Evolutionary conservation across 2,329 filamentous ascomycete species (phyloP), one percentile per base, ranked within the genome.

Genomic region (Triangularia verruculosa): DNA sequence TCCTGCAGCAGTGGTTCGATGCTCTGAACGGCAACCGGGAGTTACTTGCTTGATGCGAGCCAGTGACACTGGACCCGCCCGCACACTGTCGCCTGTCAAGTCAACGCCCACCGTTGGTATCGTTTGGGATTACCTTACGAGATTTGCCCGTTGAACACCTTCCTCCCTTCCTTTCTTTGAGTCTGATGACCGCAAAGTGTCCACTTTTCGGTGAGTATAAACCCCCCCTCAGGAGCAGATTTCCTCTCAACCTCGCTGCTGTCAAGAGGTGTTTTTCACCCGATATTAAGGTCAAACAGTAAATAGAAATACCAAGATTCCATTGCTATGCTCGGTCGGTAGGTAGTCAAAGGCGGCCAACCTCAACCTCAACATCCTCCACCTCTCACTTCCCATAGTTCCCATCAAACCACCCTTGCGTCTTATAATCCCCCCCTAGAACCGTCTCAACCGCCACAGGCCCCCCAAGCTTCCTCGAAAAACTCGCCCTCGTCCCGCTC

Each of bases 401-500:
- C 9, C 68, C 62, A 25, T 75, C 74, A 39, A 71, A 75, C 57
- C 70, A 75, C 0, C 64, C 70, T 6, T 66, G 66, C 17, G 51
- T 66, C 4, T 68, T 59, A 64, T 75, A 74, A 12, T 61, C 65
- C 55, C 68, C 69, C 1, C 72, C 72, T 9, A 77, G 64, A 2
- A 76, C 70, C 7, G 64, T 68, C 20, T 60, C 61, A 47, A 78
- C 76, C 3, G 72, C 66, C 0, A 81, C 74, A 0, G 78, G 62
- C 0, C 71, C 63, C 24, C 65, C 67, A 17, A 82, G 71, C 65
- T 73, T 75, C 57, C 68, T 75, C 7, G 76, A 67, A 61, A 78
- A 80, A 39, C 74, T 77, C 9, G 83, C 85, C 57, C 86, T 77
- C 0, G 77, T 79, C 0, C 85, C 85, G 17, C 74, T 73, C 2